Percentiles rank a stretch among this genome's conserved stretches.
Conservation (phyloP, 208 protist species). For the Leishmania aethiopica region DNA sequence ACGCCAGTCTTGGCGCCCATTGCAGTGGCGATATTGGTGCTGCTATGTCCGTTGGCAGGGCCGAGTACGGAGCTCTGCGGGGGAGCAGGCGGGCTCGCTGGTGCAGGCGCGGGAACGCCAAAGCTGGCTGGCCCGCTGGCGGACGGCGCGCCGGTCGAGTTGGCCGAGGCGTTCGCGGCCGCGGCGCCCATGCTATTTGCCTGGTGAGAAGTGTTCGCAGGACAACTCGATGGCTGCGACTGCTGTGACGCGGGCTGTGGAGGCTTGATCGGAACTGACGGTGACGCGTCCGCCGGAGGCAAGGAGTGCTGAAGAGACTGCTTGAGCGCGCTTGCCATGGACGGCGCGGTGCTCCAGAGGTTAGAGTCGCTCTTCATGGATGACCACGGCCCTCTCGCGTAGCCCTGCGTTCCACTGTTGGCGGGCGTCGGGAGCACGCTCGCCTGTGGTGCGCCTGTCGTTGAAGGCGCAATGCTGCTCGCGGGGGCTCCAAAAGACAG, state of each 20-base stretch:
- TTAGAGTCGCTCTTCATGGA: conserved; percentile 38
- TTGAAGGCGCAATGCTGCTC: conserved; percentile 4
- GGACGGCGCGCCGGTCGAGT: neutral
- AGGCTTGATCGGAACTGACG: conserved; percentile 2
- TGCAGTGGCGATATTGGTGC: conserved; percentile 5
- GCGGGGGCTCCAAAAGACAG: neutral
- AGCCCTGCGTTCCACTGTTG: conserved; percentile 26
- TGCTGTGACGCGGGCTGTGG: conserved; percentile 1
- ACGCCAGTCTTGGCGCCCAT: conserved; percentile 18
- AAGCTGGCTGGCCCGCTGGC: neutral
- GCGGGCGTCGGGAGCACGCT: conserved; percentile 22
- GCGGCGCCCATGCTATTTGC: neutral
- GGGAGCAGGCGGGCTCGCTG: neutral
- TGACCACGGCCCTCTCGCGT: conserved; percentile 21
- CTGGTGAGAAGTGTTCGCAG: neutral
- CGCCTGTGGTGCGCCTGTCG: conserved; percentile 3
- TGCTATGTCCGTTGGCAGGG: conserved; percentile 1
- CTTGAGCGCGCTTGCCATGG: conserved; percentile 33
- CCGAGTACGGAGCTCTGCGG: conserved; percentile 3
- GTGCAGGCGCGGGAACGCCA: neutral
- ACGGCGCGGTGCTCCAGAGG: conserved; percentile 32
- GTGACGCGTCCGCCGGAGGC: neutral
- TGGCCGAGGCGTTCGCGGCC: neutral
- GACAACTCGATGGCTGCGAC: conserved; percentile 1
- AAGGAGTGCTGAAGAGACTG: conserved; percentile 34